Base-by-base conservation (phyloP, 2,329 filamentous ascomycete species). In the Escovopsis sp. region DNA sequence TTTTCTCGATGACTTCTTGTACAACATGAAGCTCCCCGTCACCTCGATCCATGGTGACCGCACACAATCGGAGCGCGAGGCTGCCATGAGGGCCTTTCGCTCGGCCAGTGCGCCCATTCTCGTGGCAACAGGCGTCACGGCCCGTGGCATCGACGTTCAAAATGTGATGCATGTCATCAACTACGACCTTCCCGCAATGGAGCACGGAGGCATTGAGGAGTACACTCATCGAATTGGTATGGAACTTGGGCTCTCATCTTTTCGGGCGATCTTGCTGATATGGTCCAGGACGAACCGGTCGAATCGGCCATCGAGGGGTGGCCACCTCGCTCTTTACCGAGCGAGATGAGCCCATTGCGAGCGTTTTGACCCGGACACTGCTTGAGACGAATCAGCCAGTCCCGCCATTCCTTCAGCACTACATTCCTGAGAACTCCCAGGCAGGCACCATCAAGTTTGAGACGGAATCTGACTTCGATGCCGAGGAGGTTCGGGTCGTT, bases 91-190 rank as follows among this genome's bases (percentile, higher is more conserved):
- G 52, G 73, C 82, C 2, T 96, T 96, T 71, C 80, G 84, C 18
- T 68, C 66, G 18, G 89, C 84, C 2, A 73, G 72, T 30, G 70
- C 73, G 9, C 88, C 89, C 0, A 83, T 98, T 43, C 62, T 98
- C 45, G 75, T 96, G 46, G 79, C 89, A 10, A 96, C 89, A 19
- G 85, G 85, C 39, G 75, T 98, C 41, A 80, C 82, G 41, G 84
- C 86, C 55, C 86, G 91, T 52, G 91, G 91, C 6, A 79, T 95
- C 32, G 88, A 96, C 52, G 81, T 95, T 33, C 76, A 76, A 45
- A 86, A 91, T 49, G 81, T 96, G 6, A 77, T 80, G 67, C 86
- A 94, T 49, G 83, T 98, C 46, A 81, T 98, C 70, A 96, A 98
- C 64, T 96, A 80, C 52, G 88, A 96, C 47, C 67, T 96, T 2